These are phyloP conservation scores for Neocatenulostroma microsporum DNA, from an alignment of 2,329 filamentous ascomycete genomes.

Conservation along the genomic window DNA sequence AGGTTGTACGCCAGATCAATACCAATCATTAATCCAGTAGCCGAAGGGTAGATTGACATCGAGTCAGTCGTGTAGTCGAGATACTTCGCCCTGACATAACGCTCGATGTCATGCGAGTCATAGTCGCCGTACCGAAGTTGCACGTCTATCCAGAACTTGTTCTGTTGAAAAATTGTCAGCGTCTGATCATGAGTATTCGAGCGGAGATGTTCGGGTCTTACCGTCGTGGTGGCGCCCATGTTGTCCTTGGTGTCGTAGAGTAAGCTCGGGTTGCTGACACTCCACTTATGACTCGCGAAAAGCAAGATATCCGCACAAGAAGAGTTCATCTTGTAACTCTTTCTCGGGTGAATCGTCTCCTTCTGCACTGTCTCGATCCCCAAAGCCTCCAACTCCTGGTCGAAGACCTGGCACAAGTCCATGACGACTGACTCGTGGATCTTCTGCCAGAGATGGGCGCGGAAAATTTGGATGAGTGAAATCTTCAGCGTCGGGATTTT, in stretches of 20 bases:
- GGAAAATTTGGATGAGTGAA: slow-evolving; percentile 97
- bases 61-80: slow-evolving; percentile 98
- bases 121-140: slow-evolving; percentile 96
- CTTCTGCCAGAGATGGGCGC: slow-evolving; percentile 99
- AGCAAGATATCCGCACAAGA: slow-evolving; percentile 95
- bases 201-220: too few relatives aligned
- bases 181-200: too few relatives aligned
- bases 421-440: slow-evolving; percentile 98
- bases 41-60: slow-evolving; percentile 96
- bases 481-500: slow-evolving; percentile 99
- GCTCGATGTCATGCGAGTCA: slow-evolving; percentile 96
- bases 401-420: slow-evolving; percentile 97
- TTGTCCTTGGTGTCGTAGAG: slow-evolving; percentile 94
- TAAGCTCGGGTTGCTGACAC: slow-evolving; percentile 85
- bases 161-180: too few relatives aligned
- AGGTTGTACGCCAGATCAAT: slow-evolving; percentile 97
- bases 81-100: slow-evolving; percentile 96
- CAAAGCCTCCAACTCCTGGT: slow-evolving; percentile 90
- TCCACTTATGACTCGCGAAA: slow-evolving; percentile 98
- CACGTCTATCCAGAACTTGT: slow-evolving; percentile 99
- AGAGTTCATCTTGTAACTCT: slow-evolving; percentile 99
- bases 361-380: slow-evolving; percentile 98
- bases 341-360: slow-evolving; percentile 97
- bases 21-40: slow-evolving; percentile 94
- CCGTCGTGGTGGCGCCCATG: slow-evolving; percentile 84